Percentiles rank a stretch among this genome's conserved stretches.
Conservation (phyloP, 2,329 filamentous ascomycete genomes). For the Aspergillus sp. region DNA sequence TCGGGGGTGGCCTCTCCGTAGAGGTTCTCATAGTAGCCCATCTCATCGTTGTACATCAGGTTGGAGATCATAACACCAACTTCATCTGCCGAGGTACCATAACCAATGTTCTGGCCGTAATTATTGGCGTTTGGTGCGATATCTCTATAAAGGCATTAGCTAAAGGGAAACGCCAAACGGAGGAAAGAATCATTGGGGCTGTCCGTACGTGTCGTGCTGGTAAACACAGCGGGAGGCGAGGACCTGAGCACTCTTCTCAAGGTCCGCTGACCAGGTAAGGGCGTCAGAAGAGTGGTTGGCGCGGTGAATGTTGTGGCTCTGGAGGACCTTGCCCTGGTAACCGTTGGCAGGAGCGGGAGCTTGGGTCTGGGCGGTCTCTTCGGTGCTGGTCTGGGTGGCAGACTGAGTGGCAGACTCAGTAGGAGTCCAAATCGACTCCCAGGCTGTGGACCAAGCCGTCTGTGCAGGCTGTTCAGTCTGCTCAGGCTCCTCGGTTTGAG, state of each 20-base stretch:
- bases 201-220: constrained; percentile 68
- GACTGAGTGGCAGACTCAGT: constrained; percentile 11
- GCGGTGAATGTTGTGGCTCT: constrained; percentile 85
- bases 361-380: constrained; percentile 8
- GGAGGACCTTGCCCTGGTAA: constrained; percentile 42
- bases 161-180: background rate
- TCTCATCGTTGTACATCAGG: constrained; percentile 86
- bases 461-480: background rate
- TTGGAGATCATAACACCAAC: constrained; percentile 71
- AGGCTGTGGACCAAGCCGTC: background rate
- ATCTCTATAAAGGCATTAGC: constrained; percentile 38
- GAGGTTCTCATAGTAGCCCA: constrained; percentile 53
- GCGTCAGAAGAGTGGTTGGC: constrained; percentile 71
- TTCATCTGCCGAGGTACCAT: constrained; percentile 56
- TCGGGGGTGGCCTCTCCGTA: constrained; percentile 63
- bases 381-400: background rate
- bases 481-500: too few relatives aligned
- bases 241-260: constrained; percentile 63
- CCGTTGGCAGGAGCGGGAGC: constrained; percentile 14
- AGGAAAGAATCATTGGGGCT: background rate
- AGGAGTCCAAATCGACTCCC: constrained; percentile 6
- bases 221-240: constrained; percentile 70
- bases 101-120: constrained; percentile 93
- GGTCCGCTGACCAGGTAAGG: constrained; percentile 64
- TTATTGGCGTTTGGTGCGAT: constrained; percentile 51